Evolutionary conservation across 495 filamentous ascomycete species (phyloP), one percentile per base, ranked within the genome.

Genomic region (Chaetomidium leptoderma): DNA sequence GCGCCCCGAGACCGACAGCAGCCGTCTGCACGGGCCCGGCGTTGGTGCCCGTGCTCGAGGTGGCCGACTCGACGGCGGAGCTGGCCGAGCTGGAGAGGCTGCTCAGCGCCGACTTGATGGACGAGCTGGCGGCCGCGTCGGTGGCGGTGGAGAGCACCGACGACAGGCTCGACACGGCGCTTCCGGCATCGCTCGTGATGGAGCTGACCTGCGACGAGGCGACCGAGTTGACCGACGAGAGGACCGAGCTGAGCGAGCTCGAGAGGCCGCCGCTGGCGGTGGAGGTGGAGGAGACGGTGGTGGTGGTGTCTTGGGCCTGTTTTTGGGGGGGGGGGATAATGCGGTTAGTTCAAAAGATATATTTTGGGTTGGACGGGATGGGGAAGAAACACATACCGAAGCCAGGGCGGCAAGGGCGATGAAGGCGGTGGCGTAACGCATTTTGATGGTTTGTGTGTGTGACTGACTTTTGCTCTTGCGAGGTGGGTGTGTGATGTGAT

Each of bases 1-100:
- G 56, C 32, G 66, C 72, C 27, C 69, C 74, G 11, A 73, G 33
- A 11, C 63, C 74, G 9, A 75, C 43, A 26, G 67, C 73, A 30
- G 59, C 74, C 8, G 70, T 75, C 62, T 61, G 63, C 30, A 57
- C 29, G 6, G 68, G 57, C n/a, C 8, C 51, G n/a, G 17, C 51
- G 19, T 35, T 46, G 35, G 14, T 19, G 37, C 1, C 37, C 14
- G 37, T 16, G n/a, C 8, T 19, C 40, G 17, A n/a, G n/a, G 40
- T 44, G 7, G 39, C 39, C 17, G 37, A 30, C 26, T 14, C 1
- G 6, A 19, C 29, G 4, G 29, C 40, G 6, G 42, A 37, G 4
- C 21, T 35, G 36, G 13, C 49, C 2, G 52, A 50, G 43, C 47
- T 62, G 42, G 62, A 57, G 30, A 60, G 23, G 4, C 57, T 57